A percentile compares a stretch with the other conserved stretches of the same genome.
Evolutionary conservation across 1,139 yeast genomes (phyloP).

Genomic region (Diutina scorzettiae): DNA sequence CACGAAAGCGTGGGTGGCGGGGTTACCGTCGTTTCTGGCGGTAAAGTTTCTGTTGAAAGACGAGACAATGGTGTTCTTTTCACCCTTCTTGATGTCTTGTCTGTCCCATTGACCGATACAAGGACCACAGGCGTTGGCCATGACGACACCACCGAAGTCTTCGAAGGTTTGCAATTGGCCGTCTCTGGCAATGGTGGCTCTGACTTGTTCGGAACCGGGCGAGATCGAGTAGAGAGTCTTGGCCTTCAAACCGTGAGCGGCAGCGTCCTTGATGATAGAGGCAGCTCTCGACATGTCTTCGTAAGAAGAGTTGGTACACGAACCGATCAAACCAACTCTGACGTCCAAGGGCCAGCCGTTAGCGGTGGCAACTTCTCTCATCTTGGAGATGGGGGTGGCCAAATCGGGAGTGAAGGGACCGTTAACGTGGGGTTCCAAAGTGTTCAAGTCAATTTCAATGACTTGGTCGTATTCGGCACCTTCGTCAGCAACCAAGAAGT

Average conservation of each 20-base stretch:
- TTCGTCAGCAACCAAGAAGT: conserved; percentile 79
- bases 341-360: conserved; percentile 93
- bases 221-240: conserved; percentile 88
- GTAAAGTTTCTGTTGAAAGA: conserved; percentile 99
- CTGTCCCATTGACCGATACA: conserved; percentile 99
- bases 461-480: conserved; percentile 95
- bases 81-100: conserved; percentile 94
- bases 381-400: conserved; percentile 91
- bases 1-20: conserved; percentile 94
- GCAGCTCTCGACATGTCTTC: conserved; percentile 99
- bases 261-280: conserved; percentile 85
- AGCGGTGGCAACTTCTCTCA: conserved; percentile 78
- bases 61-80: conserved; percentile 94
- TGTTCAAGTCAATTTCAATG: conserved; percentile 87
- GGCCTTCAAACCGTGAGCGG: conserved; percentile 78
- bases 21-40: conserved; percentile 98
- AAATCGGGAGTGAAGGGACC: conserved; percentile 99
- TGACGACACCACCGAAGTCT: conserved; percentile 88
- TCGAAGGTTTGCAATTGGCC: conserved; percentile 85
- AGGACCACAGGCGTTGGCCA: conserved; percentile 99
- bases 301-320: conserved; percentile 98
- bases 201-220: conserved; percentile 98
- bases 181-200: conserved; percentile 97
- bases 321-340: conserved; percentile 94
- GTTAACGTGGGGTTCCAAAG: conserved; percentile 93